Base-by-base conservation (phyloP, 2,329 filamentous ascomycete species). In the Penicillium freii region DNA sequence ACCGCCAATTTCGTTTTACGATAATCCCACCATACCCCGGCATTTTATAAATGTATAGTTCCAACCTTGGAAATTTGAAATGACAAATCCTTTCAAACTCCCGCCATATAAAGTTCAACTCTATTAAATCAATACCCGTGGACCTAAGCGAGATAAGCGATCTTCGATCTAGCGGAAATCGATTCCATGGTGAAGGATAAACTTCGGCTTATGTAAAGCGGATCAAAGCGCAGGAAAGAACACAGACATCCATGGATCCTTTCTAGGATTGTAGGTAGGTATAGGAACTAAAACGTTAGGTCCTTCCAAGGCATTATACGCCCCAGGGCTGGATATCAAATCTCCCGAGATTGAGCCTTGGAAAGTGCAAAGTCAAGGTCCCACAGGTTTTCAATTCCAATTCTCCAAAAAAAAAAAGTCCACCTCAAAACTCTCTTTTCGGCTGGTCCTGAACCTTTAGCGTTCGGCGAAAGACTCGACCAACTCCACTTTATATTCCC, bases 141-240 rank as follows among this genome's bases (percentile, higher is more conserved):
- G 8, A 11, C 2, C 23, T 9, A 43, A 43, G 27, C 38, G 49
- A 51, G 49, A 51, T 51, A 51, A 51, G 49, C 50, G 50, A 52
- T 45, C 17, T 45, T 40, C 21, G 38, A 43, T n/a, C 27, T 7
- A 27, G 29, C 39, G 50, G 50, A 52, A 44, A 34, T 36, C 2
- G 6, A 19, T 33, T 51, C 49, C 38, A 33, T n/a, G 23, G 38
- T 15, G 23, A n/a, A 8, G 7, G 5, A 25, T 9, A 23, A 29
- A 29, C 17, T 27, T 50, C 25, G 1, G 36, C 36, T 33, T 51
- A 51, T 31, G 39, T 43, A 51, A 44, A 15, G n/a, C 27, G 49
- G 27, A 33, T 43, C 36, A 33, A 33, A 31, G 11, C 11, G 31
- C 11, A 31, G n/a, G n/a, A n/a, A 33, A 33, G 11, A 13, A 21